phyloP scores from a whole-genome alignment of 148 eudicot species.

The Camellia lanceoleosa region DNA sequence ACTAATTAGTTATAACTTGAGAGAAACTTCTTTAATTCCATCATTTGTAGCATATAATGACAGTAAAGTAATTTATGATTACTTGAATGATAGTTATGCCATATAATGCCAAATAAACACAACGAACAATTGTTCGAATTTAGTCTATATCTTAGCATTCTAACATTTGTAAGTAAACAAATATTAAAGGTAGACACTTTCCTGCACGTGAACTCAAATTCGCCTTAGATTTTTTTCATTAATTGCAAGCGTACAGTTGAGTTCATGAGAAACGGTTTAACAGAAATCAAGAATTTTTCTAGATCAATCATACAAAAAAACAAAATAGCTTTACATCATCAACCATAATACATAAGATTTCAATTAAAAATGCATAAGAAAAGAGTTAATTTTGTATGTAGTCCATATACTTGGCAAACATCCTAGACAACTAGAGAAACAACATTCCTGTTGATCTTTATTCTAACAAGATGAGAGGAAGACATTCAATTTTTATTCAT shows the following conservation, averaged over 20 bases:
- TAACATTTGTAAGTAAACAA: background rate
- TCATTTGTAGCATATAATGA: background rate
- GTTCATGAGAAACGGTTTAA: background rate
- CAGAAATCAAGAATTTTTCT: background rate
- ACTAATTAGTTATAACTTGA: background rate
- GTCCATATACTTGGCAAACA: too few species aligned
- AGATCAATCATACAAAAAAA: background rate
- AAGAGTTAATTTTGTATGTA: background rate
- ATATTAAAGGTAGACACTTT: background rate
- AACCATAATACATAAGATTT: background rate
- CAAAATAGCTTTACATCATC: background rate
- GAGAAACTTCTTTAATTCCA: background rate
- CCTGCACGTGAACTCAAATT: background rate
- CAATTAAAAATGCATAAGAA: background rate
- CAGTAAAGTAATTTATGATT: background rate
- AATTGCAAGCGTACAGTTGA: background rate
- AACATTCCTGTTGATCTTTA: background rate
- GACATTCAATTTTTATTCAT: too few species aligned
- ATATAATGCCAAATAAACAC: background rate
- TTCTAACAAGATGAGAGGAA: too few species aligned
- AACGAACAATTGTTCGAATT: background rate
- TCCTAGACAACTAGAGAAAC: background rate
- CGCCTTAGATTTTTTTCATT: background rate
- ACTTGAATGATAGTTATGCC: background rate
- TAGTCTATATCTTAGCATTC: background rate